A percentile compares a stretch with the other conserved stretches of the same genome.
phyloP scores from a whole-genome alignment of 306 rosid species.

The Gynostemma pentaphyllum region DNA sequence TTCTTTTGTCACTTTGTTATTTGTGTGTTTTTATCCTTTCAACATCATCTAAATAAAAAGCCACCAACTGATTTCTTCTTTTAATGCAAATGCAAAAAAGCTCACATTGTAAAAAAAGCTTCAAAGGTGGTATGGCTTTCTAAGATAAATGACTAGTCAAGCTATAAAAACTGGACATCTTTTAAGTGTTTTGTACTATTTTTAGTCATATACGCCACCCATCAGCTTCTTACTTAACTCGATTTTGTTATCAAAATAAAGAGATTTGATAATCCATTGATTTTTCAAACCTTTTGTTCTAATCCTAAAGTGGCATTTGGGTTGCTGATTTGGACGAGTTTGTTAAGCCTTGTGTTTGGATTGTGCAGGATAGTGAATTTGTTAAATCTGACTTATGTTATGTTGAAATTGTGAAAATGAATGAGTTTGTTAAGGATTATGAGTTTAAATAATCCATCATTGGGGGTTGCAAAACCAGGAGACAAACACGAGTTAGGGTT shows the following conservation, averaged over 20 bases:
- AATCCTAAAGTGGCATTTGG: too few relatives aligned
- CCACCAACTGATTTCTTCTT: constrained; percentile 52
- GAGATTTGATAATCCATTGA: too few relatives aligned
- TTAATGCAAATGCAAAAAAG: too few relatives aligned
- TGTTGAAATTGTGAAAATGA: too few relatives aligned
- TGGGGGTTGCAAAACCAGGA: too few relatives aligned
- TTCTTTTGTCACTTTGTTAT: constrained; percentile 23
- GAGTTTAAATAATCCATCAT: too few relatives aligned
- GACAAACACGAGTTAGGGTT: too few relatives aligned
- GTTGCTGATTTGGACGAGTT: too few relatives aligned
- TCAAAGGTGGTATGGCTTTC: constrained; percentile 41
- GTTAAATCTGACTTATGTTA: too few relatives aligned
- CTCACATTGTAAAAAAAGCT: constrained; percentile 54
- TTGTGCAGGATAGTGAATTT: too few relatives aligned
- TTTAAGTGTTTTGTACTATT: constrained; percentile 19
- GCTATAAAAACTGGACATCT: constrained; percentile 9
- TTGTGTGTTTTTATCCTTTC: constrained; percentile 17
- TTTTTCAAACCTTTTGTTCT: not conserved
- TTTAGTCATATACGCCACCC: not conserved
- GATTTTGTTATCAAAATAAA: not conserved
- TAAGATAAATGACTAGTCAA: constrained; percentile 29
- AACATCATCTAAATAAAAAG: constrained; percentile 24
- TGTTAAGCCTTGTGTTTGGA: too few relatives aligned
- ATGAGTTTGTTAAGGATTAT: too few relatives aligned
- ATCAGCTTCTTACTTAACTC: not conserved